These are phyloP conservation scores for Brassica juncea DNA, from an alignment of 345 rosid genomes.

Conservation along the genomic window DNA sequence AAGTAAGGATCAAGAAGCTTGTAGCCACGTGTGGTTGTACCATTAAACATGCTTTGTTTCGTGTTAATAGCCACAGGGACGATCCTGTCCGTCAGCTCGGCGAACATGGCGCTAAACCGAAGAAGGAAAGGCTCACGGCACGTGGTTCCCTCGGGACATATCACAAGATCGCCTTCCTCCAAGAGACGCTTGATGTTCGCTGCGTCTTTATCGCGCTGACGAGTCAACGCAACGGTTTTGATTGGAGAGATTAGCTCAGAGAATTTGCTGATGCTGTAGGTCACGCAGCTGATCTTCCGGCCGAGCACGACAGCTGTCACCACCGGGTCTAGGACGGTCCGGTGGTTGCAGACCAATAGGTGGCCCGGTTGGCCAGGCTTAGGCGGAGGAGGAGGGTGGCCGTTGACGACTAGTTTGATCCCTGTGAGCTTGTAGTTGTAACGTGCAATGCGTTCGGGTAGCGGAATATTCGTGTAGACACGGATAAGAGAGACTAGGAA, in stretches of 20 bases:
- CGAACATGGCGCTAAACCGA: conserved; percentile 88
- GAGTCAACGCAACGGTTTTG: conserved; percentile 82
- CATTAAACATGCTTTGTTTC: conserved; percentile 73
- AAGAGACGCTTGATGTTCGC: conserved; percentile 68
- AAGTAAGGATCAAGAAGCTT: conserved; percentile 87
- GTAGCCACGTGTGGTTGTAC: conserved; percentile 79
- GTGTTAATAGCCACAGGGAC: conserved; percentile 90
- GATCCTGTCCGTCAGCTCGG: conserved; percentile 82
- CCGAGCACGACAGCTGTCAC: conserved; percentile 81
- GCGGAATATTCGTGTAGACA: conserved; percentile 82
- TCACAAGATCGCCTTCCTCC: conserved; percentile 85
- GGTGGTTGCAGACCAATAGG: conserved; percentile 87
- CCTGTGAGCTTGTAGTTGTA: conserved; percentile 90
- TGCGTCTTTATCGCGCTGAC: conserved; percentile 83
- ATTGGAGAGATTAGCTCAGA: conserved; percentile 86
- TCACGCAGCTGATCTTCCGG: conserved; percentile 90
- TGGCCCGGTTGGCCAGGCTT: conserved; percentile 72
- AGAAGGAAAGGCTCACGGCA: conserved; percentile 89
- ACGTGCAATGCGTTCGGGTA: conserved; percentile 91
- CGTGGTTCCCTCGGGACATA: conserved; percentile 97
- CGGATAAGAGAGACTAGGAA: conserved; percentile 78
- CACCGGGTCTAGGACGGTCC: conserved; percentile 78
- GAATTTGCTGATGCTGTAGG: conserved; percentile 92
- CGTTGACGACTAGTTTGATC: conserved; percentile 74
- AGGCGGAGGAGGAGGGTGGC: conserved; percentile 79